These are phyloP conservation scores for Vigna hirtella DNA, from an alignment of 306 rosid genomes.

Conservation along the genomic window DNA sequence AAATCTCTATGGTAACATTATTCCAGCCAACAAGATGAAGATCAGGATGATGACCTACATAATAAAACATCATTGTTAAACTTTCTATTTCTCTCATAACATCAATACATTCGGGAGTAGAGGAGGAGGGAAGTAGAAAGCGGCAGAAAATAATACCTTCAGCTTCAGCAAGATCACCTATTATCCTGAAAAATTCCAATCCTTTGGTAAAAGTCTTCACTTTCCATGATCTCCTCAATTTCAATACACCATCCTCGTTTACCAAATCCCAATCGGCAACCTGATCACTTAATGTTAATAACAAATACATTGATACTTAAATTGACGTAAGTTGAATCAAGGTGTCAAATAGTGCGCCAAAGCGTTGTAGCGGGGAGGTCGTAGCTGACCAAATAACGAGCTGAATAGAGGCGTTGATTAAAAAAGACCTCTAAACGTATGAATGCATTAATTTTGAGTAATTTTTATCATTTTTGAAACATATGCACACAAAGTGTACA, in stretches of 20 bases:
- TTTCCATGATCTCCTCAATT: slow-evolving; percentile 72
- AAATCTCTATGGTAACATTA: slow-evolving; percentile 77
- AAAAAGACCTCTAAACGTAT: not conserved
- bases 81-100: slow-evolving; percentile 1
- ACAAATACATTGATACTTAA: not conserved
- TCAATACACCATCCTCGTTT: slow-evolving; percentile 64
- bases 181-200: slow-evolving; percentile 68
- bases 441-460: not conserved
- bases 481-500: not conserved
- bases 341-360: not conserved
- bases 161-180: slow-evolving; percentile 86
- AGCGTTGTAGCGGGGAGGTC: not conserved
- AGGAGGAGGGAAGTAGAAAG: not conserved
- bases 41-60: slow-evolving; percentile 93
- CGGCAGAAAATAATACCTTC: slow-evolving; percentile 56
- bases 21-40: slow-evolving; percentile 97
- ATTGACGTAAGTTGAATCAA: slow-evolving; percentile 1
- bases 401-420: not conserved
- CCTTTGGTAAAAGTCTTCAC: slow-evolving; percentile 87
- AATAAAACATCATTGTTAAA: slow-evolving; percentile 12
- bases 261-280: slow-evolving; percentile 74
- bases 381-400: too few relatives aligned
- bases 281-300: slow-evolving; percentile 46
- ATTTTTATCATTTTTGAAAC: not conserved
- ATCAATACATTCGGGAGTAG: not conserved